phyloP scores from a whole-genome alignment of 1,284 basidiomycete genomes.

The Blastosporella zonata region DNA sequence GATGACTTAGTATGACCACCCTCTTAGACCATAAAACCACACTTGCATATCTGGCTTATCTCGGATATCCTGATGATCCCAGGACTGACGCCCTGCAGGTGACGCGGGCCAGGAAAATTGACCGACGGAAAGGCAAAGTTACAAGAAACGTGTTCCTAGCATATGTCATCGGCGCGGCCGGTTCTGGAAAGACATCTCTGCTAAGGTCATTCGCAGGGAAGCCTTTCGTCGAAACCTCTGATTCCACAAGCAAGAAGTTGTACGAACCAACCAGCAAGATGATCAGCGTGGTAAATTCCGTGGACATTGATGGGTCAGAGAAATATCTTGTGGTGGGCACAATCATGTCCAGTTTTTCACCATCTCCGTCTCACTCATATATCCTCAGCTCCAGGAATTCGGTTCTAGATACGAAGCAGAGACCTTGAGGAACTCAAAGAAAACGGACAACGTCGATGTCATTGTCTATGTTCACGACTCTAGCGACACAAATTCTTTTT shows the following conservation, averaged over 20 bases:
- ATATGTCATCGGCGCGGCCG: conserved; percentile 93
- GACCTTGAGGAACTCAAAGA: conserved; percentile 84
- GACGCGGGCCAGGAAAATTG: conserved; percentile 79
- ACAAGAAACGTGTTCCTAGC: conserved; percentile 88
- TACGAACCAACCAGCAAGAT: conserved; percentile 91
- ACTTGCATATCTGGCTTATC: conserved; percentile 93
- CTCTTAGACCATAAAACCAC: conserved; percentile 90
- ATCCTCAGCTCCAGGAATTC: conserved; percentile 86
- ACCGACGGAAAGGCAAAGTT: conserved; percentile 85
- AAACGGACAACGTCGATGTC: conserved; percentile 89
- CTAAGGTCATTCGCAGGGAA: conserved; percentile 86
- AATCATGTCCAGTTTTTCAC: conserved; percentile 2
- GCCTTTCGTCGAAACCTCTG: conserved; percentile 66
- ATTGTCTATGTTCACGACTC: conserved; percentile 97
- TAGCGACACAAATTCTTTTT: conserved; percentile 98
- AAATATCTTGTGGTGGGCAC: conserved; percentile 85
- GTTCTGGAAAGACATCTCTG: conserved; percentile 91
- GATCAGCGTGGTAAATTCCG: conserved; percentile 90
- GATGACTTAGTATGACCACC: conserved; percentile 83
- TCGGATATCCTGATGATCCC: conserved; percentile 78
- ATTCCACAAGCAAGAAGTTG: conserved; percentile 78
- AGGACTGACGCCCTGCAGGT: conserved; percentile 80
- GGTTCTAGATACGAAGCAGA: conserved; percentile 94
- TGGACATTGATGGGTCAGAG: conserved; percentile 92
- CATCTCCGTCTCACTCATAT: conserved; percentile 6